These are phyloP conservation scores for Debaryomyces sp. DNA, from an alignment of 1,139 yeast genomes.

Conservation along the genomic window DNA sequence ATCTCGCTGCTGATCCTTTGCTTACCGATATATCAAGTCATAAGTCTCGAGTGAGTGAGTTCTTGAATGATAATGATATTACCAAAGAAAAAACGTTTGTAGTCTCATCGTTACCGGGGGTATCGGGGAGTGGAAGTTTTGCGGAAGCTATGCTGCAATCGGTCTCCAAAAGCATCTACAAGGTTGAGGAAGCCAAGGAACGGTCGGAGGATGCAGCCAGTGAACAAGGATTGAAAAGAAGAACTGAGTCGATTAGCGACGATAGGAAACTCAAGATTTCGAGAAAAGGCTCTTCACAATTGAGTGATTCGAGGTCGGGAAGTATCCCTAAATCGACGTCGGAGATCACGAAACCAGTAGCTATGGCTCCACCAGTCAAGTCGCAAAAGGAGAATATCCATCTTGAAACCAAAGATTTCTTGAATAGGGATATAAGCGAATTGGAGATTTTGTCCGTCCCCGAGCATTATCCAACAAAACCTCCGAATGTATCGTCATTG, in stretches of 20 bases:
- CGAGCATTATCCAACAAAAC: slow-evolving; percentile 45
- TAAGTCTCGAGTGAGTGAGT: slow-evolving; percentile 1
- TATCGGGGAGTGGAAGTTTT: slow-evolving; percentile 1
- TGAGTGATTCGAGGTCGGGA: background rate
- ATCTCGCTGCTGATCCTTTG: slow-evolving; percentile 11
- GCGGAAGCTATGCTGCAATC: slow-evolving; percentile 2
- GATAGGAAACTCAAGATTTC: background rate
- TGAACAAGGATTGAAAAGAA: slow-evolving; percentile 3
- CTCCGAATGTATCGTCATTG: slow-evolving; percentile 59
- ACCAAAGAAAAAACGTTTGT: slow-evolving; percentile 4
- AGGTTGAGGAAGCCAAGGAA: background rate
- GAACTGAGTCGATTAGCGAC: slow-evolving; percentile 3
- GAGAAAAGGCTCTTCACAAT: background rate
- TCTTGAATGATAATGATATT: slow-evolving; percentile 8
- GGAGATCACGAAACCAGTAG: background rate
- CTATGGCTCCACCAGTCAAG: slow-evolving; percentile 16
- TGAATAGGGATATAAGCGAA: slow-evolving; percentile 31
- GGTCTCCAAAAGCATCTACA: slow-evolving; percentile 1
- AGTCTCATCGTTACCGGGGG: slow-evolving; percentile 1
- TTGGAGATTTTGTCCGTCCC: slow-evolving; percentile 45
- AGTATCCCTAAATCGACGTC: slow-evolving; percentile 2
- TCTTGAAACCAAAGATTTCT: slow-evolving; percentile 26
- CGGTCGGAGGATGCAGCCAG: background rate
- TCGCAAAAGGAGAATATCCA: slow-evolving; percentile 22
- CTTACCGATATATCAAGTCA: slow-evolving; percentile 1